These are phyloP conservation scores for Lepidium africanum DNA, from an alignment of 345 rosid genomes.

Conservation along the genomic window DNA sequence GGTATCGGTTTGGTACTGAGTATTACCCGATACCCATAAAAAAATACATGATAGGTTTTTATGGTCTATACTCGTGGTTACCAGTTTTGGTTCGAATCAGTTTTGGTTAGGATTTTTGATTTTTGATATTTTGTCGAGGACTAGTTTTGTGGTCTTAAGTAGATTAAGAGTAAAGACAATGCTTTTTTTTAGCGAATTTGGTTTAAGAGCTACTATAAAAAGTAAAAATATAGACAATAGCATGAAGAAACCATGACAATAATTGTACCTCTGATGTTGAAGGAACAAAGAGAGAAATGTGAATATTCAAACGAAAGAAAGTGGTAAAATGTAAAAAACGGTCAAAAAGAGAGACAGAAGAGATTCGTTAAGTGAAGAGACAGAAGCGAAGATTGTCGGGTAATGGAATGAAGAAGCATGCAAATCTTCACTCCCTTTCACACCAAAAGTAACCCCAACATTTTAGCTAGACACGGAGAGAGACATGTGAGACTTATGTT, in stretches of 20 bases:
- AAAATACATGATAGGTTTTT: no score
- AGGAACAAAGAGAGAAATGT: neutral
- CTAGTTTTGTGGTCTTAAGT: neutral
- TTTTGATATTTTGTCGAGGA: no score
- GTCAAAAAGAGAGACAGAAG: slow-evolving; percentile 22
- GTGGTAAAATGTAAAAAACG: neutral
- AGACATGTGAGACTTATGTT: slow-evolving; percentile 27
- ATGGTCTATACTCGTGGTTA: no score
- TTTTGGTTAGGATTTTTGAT: no score
- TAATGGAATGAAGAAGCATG: slow-evolving; percentile 26
- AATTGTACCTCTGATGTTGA: neutral
- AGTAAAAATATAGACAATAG: neutral
- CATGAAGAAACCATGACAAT: slow-evolving; percentile 2
- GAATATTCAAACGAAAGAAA: neutral
- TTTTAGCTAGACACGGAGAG: neutral
- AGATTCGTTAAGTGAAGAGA: slow-evolving; percentile 24
- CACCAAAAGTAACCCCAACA: slow-evolving; percentile 12
- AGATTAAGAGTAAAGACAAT: neutral
- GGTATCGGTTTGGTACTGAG: no score
- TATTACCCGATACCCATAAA: no score
- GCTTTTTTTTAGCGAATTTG: neutral
- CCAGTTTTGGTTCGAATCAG: no score
- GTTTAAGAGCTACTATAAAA: neutral
- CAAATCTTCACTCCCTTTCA: slow-evolving; percentile 19
- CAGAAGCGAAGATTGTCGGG: slow-evolving; percentile 28